Evolutionary conservation across 2,329 filamentous ascomycete genomes (phyloP).

Genomic region (Daldinia sp.): DNA sequence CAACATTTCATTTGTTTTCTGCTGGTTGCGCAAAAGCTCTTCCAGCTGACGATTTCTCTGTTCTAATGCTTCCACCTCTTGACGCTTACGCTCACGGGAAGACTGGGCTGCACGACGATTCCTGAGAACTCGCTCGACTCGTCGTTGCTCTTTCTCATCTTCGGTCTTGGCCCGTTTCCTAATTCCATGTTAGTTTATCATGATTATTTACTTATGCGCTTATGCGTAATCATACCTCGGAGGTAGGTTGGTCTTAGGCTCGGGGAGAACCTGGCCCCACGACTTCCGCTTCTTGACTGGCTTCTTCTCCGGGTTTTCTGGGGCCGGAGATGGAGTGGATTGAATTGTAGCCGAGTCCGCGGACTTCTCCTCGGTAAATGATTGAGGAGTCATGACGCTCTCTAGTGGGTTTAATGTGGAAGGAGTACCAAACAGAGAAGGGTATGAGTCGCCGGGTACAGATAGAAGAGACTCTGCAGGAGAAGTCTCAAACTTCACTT

Average conservation of each 20-base stretch:
- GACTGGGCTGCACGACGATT: conserved; percentile 97
- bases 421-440: conserved; percentile 61
- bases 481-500: conserved; percentile 66
- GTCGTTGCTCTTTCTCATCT: conserved; percentile 97
- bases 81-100: conserved; percentile 90
- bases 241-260: conserved; percentile 95
- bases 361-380: conserved; percentile 48
- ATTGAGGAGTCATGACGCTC: conserved; percentile 62
- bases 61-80: conserved; percentile 88
- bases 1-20: conserved; percentile 64
- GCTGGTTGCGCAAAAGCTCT: conserved; percentile 69
- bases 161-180: conserved; percentile 98
- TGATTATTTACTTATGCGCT: conserved; percentile 29
- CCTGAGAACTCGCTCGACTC: conserved; percentile 95
- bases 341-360: conserved; percentile 39
- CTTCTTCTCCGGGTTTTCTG: conserved; percentile 68
- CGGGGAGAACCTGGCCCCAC: conserved; percentile 96
- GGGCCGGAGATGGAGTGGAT: conserved; percentile 40
- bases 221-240: conserved; percentile 72
- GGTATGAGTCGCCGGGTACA: conserved; percentile 61
- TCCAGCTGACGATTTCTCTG: conserved; percentile 78
- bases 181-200: conserved; percentile 39
- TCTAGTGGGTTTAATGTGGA: conserved; percentile 61
- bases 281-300: conserved; percentile 94
- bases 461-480: conserved; percentile 68